These are phyloP conservation scores for Amaranthus hypochondriacus DNA, from an alignment of 148 eudicot species.

Conservation along the genomic window DNA sequence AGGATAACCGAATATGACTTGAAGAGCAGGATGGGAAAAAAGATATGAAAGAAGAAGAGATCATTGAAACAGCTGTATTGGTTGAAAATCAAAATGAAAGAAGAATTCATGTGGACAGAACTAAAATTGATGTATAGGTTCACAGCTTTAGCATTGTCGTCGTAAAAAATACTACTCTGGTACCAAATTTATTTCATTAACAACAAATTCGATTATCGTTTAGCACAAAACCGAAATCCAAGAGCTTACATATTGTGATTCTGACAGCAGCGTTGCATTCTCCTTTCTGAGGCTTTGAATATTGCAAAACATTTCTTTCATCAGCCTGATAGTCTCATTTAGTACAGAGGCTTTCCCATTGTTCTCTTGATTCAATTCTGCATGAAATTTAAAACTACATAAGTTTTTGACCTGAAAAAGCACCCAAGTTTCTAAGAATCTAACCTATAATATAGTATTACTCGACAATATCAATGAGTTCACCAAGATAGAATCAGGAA, in stretches of 20 bases:
- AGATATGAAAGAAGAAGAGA: too few species aligned
- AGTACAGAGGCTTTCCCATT: constrained; percentile 70
- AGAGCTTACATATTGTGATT: constrained; percentile 74
- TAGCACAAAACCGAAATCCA: not conserved
- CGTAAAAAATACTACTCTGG: not conserved
- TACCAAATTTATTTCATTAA: not conserved
- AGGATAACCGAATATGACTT: too few species aligned
- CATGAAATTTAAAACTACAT: constrained; percentile 12
- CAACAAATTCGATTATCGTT: not conserved
- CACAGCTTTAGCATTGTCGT: too few species aligned
- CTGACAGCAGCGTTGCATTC: constrained; percentile 63
- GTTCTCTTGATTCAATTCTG: constrained; percentile 57
- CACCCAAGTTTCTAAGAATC: not conserved
- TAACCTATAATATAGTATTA: not conserved
- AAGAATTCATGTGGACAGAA: too few species aligned
- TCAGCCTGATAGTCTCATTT: constrained; percentile 51
- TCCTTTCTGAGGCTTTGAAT: constrained; percentile 58
- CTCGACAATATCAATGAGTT: not conserved
- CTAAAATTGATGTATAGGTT: too few species aligned
- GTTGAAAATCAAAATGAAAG: too few species aligned
- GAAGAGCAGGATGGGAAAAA: too few species aligned
- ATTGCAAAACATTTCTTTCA: constrained; percentile 54
- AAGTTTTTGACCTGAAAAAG: not conserved
- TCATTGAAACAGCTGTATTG: too few species aligned
- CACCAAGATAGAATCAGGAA: constrained; percentile 9